Evolutionary conservation across 1,284 basidiomycete species (phyloP).

Genomic region (Leccinum proximum): DNA sequence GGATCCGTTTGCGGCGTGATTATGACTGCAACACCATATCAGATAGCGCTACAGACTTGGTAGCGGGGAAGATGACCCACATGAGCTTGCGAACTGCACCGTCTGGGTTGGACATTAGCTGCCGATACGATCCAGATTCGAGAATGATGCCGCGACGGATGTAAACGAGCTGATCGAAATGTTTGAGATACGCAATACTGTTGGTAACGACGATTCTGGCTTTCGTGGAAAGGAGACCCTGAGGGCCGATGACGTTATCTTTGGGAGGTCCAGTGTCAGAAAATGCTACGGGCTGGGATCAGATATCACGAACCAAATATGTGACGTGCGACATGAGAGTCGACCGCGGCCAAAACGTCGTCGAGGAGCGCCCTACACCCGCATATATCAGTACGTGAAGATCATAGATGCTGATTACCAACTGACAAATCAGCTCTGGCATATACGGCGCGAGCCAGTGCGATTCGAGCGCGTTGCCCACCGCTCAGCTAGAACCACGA

Average conservation of each 20-base stretch:
- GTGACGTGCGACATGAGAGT: constrained; percentile 74
- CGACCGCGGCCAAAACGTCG: constrained; percentile 51
- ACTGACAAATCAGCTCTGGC: constrained; percentile 50
- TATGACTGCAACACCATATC: constrained; percentile 5
- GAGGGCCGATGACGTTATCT: constrained; percentile 90
- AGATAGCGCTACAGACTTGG: neutral
- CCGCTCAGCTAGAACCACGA: constrained; percentile 38
- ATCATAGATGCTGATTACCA: neutral
- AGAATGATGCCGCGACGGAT: constrained; percentile 84
- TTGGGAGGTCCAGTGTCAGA: constrained; percentile 16
- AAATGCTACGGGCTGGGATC: neutral
- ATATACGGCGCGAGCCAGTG: constrained; percentile 48
- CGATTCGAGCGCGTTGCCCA: constrained; percentile 61
- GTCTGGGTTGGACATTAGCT: constrained; percentile 60
- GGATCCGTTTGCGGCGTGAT: constrained; percentile 33
- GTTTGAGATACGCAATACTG: constrained; percentile 79
- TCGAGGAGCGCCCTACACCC: constrained; percentile 27
- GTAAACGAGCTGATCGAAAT: constrained; percentile 81
- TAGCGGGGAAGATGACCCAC: constrained; percentile 38
- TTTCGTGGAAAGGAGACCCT: constrained; percentile 82
- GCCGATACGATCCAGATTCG: constrained; percentile 71
- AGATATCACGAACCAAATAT: constrained; percentile 44
- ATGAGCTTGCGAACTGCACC: constrained; percentile 83
- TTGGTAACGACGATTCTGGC: constrained; percentile 91
- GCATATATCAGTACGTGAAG: neutral